Conservation (phyloP, 352 stramenopile genomes). For the Blastocystis sp. region DNA sequence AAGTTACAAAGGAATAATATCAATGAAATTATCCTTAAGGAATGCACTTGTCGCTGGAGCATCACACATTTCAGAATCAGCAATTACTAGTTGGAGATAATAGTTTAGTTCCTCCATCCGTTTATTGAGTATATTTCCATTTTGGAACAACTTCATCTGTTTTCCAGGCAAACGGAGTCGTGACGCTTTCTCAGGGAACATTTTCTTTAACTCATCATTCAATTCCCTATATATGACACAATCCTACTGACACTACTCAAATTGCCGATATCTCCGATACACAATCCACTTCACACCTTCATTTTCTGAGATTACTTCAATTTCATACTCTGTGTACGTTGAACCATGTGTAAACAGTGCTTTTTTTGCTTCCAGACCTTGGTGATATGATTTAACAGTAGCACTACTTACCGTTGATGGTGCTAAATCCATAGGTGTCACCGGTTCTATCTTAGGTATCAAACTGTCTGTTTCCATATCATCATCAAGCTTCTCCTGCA, state of each 20-base stretch:
- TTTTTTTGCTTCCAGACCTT: constrained; percentile 18
- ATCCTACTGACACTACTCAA: background rate
- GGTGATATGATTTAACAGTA: background rate
- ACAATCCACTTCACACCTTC: background rate
- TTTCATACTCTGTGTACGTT: constrained; percentile 39
- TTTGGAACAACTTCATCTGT: constrained; percentile 47
- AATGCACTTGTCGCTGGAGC: background rate
- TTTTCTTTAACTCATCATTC: background rate
- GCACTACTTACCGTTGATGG: background rate
- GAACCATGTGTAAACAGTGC: background rate
- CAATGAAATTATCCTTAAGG: constrained; percentile 20
- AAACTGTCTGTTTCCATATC: background rate
- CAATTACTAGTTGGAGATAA: background rate
- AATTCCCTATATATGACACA: background rate
- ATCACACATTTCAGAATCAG: background rate
- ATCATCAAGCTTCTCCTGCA: background rate
- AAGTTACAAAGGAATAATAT: background rate
- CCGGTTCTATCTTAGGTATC: background rate
- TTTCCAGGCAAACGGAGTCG: background rate
- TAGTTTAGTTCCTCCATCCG: background rate
- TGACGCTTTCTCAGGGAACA: background rate
- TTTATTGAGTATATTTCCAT: background rate
- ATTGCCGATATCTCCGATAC: constrained; percentile 20
- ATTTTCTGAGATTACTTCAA: background rate
- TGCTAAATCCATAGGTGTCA: background rate